Conservation (phyloP, 2,329 filamentous ascomycete genomes). For the Fonsecaea nubica region DNA sequence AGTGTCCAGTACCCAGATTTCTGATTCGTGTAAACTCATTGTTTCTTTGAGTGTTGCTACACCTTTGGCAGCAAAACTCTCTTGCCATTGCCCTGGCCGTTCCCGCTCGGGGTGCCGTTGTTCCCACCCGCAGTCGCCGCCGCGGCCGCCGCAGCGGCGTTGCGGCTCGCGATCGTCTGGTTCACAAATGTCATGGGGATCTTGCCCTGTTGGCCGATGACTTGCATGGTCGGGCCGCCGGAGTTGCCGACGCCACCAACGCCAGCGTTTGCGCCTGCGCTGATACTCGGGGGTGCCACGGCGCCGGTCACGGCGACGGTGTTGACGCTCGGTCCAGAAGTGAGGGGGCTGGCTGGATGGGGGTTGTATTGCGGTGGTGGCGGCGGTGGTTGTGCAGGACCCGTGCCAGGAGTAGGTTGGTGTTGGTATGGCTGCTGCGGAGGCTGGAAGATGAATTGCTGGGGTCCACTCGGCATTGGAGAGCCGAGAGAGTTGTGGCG, state of each 20-base stretch:
- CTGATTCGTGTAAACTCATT: no score
- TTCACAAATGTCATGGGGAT: slow-evolving; percentile 35
- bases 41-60: no score
- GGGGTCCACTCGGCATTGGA: slow-evolving; percentile 7
- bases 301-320: background rate
- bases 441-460: slow-evolving; percentile 35
- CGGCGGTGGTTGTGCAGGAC: background rate
- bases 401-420: slow-evolving; percentile 24
- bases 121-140: background rate
- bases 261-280: background rate
- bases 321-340: background rate
- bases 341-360: background rate
- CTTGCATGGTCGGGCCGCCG: slow-evolving; percentile 1
- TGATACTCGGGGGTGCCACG: background rate
- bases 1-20: no score
- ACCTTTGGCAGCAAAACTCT: slow-evolving; percentile 31
- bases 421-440: slow-evolving; percentile 35
- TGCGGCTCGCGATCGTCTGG: slow-evolving; percentile 33
- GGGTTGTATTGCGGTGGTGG: slow-evolving; percentile 18
- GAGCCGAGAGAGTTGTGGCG: slow-evolving; percentile 7
- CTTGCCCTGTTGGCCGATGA: slow-evolving; percentile 26
- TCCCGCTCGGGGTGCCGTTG: background rate
- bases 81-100: slow-evolving; percentile 30
- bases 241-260: background rate
- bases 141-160: slow-evolving; percentile 20